Base-by-base conservation (phyloP, 1,284 basidiomycete genomes). In the Irpex rosettiformis region DNA sequence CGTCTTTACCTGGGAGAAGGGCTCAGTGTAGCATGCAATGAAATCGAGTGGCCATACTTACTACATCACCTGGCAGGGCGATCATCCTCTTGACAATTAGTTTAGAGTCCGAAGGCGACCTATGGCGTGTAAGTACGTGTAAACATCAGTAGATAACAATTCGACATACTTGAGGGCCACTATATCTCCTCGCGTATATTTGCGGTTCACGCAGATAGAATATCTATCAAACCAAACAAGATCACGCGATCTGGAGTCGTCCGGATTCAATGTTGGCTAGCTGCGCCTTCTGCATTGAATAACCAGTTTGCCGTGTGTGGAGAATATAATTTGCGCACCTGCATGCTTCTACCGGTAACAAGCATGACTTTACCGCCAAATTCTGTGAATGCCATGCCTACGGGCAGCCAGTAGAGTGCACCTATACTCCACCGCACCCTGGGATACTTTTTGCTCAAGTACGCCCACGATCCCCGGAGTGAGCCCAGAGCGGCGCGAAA, bases 261-360 rank as follows among this genome's bases (percentile, higher is more conserved):
- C 83, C 30, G 89, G 89, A 67, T 91, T 91, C 56, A 91, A 75
- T 28, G 87, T 89, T 49, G 89, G 89, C 89, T 91, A 77, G 67
- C 77, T 81, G 62, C 21, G 43, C 43, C 61, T 63, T 56, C 27
- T 65, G 60, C 59, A 64, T 62, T 59, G 54, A 48, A 40, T 40
- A 30, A 52, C 18, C 55, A 30, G 54, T n/a, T 24, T 33, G 52
- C 24, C 3, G 42, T 28, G 43, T 25, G 25, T 33, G 22, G 25
- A 28, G 28, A 7, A 29, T 60, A 16, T 61, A 48, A 37, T 10
- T 10, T 7, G n/a, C 76, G 57, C 63, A 87, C 89, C 85, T 90
- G 87, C 89, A 91, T 91, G 66, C 88, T 90, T 52, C 81, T 74
- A 1, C 89, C 89, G 11, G 74, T 77, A 25, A 91, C 77, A 2